Conservation (phyloP, 306 rosid species). For the Phaseolus lunatus region DNA sequence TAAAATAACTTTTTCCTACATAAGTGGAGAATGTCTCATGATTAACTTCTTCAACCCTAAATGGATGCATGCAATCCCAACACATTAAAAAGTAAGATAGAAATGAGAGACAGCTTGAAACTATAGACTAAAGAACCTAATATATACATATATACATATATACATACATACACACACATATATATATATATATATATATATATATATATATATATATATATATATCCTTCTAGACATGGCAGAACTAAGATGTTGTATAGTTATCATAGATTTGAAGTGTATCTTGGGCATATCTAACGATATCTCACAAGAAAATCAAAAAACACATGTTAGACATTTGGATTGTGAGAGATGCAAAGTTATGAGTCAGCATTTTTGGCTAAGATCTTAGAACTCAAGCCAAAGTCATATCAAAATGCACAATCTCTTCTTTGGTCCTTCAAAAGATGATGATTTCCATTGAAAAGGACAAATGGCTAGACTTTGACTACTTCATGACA, state of each 20-base stretch:
- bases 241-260: constrained; percentile 27
- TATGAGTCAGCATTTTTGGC: constrained; percentile 49
- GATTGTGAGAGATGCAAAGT: not conserved
- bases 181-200: not conserved
- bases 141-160: not conserved
- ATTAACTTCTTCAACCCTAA: no score
- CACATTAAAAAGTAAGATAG: not conserved
- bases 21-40: no score
- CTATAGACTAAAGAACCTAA: not conserved
- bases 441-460: constrained; percentile 24
- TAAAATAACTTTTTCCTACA: no score
- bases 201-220: not conserved
- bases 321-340: constrained; percentile 48
- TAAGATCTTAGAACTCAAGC: constrained; percentile 27
- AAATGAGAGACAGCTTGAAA: not conserved
- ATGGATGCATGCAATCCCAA: no score
- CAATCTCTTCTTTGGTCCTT: constrained; percentile 21
- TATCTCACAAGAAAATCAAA: constrained; percentile 23
- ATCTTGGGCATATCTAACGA: not conserved
- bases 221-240: not conserved
- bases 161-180: not conserved
- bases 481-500: constrained; percentile 30
- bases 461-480: constrained; percentile 39
- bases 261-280: constrained; percentile 47
- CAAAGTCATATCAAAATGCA: constrained; percentile 23